Base-by-base conservation (phyloP, 1,284 basidiomycete genomes). In the Heimioporus retisporus region DNA sequence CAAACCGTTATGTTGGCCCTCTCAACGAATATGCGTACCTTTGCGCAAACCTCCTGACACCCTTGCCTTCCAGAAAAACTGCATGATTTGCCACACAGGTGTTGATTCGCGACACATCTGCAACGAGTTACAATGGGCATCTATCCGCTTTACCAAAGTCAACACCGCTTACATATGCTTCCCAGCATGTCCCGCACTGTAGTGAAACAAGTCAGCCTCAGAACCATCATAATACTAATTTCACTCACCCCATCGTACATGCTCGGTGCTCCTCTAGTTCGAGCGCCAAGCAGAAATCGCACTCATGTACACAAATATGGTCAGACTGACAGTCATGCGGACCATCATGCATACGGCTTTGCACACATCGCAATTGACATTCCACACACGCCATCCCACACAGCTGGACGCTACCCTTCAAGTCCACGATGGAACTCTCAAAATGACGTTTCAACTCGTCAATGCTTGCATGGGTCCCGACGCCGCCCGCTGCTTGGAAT, bases 151-250 rank as follows among this genome's bases (percentile, higher is more conserved):
- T 7, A 18, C 25, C 7, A 55, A 11, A n/a, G 6, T 13, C 58
- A 6, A 56, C 44, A 25, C 63, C 35, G 56, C 84, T 65, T 71
- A 88, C 86, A 88, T 78, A 67, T 90, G 88, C 25, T 76, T 76
- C 31, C 86, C 86, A 35, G 81, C 71, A 70, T 90, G 88, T 1
- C 89, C 88, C 50, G 88, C 88, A 8, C 88, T 89, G 16, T 25
- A 13, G 1, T 7, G 42, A 56, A 13, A 44, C 19, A 13, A 59
- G 19, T 2, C 13, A 11, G 25, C 23, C 23, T 13, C 43, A 4
- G 2, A 8, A 21, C 4, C n/a, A 57, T n/a, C 42, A 25, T 4
- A 25, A 25, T 10, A n/a, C 35, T 18, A 15, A 53, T 35, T 4
- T 40, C 6, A 79, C 85, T 67, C 69, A 88, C 87, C 72, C 78